phyloP scores from a whole-genome alignment of 2,329 filamentous ascomycete species.

The Penicillium hesseltinei region DNA sequence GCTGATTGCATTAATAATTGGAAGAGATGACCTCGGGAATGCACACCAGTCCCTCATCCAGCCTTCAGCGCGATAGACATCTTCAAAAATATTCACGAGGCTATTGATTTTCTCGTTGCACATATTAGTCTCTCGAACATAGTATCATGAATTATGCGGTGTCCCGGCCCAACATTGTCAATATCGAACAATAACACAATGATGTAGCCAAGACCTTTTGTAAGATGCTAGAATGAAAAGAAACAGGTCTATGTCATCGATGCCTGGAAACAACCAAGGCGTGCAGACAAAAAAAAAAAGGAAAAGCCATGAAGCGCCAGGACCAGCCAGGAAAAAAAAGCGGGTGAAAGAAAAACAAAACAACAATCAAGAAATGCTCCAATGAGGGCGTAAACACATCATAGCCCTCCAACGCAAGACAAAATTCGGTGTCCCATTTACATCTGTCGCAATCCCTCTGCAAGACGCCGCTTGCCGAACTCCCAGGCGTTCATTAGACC shows the following conservation, averaged over 20 bases:
- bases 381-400: conserved; percentile 20
- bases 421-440: conserved; percentile 22
- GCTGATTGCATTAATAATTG: neutral
- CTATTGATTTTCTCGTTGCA: conserved; percentile 18
- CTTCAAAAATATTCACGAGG: neutral
- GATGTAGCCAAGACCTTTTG: conserved; percentile 17
- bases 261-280: conserved; percentile 16
- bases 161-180: conserved; percentile 3
- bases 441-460: conserved; percentile 76
- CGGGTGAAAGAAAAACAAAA: conserved; percentile 11
- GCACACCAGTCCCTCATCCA: neutral
- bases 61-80: neutral
- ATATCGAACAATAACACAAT: conserved; percentile 5
- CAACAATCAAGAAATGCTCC: conserved; percentile 21
- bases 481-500: conserved; percentile 92
- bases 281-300: conserved; percentile 24
- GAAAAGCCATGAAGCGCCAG: conserved; percentile 34
- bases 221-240: conserved; percentile 20
- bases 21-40: neutral
- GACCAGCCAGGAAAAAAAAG: conserved; percentile 35
- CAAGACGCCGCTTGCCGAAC: conserved; percentile 86
- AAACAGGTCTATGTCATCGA: conserved; percentile 27
- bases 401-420: conserved; percentile 20
- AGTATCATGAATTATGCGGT: conserved; percentile 17
- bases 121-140: conserved; percentile 20